Evolutionary conservation across 2,329 filamentous ascomycete genomes (phyloP).

Genomic region (Colletotrichum sojae): DNA sequence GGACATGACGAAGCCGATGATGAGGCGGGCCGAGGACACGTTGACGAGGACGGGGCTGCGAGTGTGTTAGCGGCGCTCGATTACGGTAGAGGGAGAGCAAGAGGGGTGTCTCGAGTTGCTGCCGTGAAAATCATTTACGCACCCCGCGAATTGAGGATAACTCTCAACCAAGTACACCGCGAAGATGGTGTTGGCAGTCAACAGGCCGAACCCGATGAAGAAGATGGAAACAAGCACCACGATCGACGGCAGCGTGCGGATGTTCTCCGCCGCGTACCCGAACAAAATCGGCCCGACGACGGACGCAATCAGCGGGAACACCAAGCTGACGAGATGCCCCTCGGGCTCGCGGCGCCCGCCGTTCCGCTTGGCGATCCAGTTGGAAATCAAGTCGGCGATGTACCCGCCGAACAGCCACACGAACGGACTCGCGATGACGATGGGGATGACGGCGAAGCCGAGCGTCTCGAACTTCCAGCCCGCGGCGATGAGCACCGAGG

Average conservation of each 20-base stretch:
- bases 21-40: constrained; percentile 50
- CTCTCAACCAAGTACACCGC: constrained; percentile 53
- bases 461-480: constrained; percentile 50
- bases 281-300: constrained; percentile 51
- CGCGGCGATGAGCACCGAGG: constrained; percentile 40
- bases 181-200: constrained; percentile 48
- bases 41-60: constrained; percentile 52
- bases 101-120: not conserved
- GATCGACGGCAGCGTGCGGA: constrained; percentile 45
- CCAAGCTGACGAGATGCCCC: constrained; percentile 49
- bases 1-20: constrained; percentile 49
- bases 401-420: constrained; percentile 47
- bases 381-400: constrained; percentile 49
- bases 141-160: constrained; percentile 46
- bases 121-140: not conserved
- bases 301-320: constrained; percentile 48
- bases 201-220: constrained; percentile 48
- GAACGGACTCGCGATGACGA: constrained; percentile 40
- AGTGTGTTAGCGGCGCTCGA: constrained; percentile 8
- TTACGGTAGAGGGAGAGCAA: not conserved
- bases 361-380: constrained; percentile 47
- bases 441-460: constrained; percentile 44
- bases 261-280: constrained; percentile 47
- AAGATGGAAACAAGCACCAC: constrained; percentile 47
- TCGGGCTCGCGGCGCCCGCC: constrained; percentile 51